Conservation (phyloP, 208 protist species). For the Wallacemonas rigidus region DNA sequence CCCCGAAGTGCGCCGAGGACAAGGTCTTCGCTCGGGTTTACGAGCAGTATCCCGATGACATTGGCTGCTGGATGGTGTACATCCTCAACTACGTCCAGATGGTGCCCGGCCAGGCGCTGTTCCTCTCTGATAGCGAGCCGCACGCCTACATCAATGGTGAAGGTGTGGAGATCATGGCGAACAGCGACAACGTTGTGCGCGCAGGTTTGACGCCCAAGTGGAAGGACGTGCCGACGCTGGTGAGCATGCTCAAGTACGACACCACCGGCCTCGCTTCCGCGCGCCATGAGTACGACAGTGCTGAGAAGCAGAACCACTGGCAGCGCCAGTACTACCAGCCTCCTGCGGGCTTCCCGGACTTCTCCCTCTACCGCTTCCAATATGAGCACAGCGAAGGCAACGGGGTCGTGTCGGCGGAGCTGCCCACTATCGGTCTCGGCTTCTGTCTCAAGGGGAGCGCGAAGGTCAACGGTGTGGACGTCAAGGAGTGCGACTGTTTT, state of each 20-base stretch:
- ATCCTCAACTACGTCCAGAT: constrained; percentile 96
- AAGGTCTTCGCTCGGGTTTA: constrained; percentile 81
- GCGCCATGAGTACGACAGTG: constrained; percentile 40
- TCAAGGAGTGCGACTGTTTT: constrained; percentile 75
- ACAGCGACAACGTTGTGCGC: constrained; percentile 97
- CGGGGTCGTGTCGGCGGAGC: constrained; percentile 35
- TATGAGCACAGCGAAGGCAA: constrained; percentile 43
- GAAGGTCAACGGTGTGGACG: constrained; percentile 65
- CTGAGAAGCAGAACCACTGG: constrained; percentile 43
- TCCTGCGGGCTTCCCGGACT: constrained; percentile 80
- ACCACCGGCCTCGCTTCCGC: constrained; percentile 65
- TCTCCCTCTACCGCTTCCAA: constrained; percentile 80
- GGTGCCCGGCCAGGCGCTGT: constrained; percentile 94
- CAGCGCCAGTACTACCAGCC: constrained; percentile 86
- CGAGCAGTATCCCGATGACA: constrained; percentile 95
- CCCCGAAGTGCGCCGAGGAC: constrained; percentile 60
- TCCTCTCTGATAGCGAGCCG: constrained; percentile 96
- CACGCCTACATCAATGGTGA: constrained; percentile 98
- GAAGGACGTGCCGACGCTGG: constrained; percentile 94
- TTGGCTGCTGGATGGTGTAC: constrained; percentile 98
- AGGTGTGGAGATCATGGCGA: constrained; percentile 97
- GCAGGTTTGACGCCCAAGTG: constrained; percentile 98
- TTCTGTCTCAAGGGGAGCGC: constrained; percentile 78
- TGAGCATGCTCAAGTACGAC: constrained; percentile 93
- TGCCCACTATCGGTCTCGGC: constrained; percentile 86